A percentile compares a stretch with the other conserved stretches of the same genome.
Evolutionary conservation across 768 basidiomycete species (phyloP).

Genomic region (Boletus insuetus): DNA sequence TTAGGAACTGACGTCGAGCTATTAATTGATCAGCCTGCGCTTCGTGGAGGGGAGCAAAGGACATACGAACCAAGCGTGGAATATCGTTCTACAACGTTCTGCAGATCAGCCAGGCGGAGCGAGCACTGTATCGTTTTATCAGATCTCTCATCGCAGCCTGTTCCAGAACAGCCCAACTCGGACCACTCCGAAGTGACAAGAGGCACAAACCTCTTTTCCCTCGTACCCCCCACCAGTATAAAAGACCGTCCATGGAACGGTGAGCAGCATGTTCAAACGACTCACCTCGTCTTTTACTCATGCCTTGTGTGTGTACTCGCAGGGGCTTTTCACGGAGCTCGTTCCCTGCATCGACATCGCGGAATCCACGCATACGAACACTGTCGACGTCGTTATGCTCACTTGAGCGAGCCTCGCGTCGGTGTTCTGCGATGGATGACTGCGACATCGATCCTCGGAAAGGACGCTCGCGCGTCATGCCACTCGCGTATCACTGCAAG

Average conservation of each 20-base stretch:
- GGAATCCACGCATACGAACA: conserved; percentile 31
- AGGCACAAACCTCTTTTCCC: neutral
- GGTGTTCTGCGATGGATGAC: conserved; percentile 77
- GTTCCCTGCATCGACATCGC: conserved; percentile 35
- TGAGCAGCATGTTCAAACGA: conserved; percentile 10
- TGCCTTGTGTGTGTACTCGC: conserved; percentile 3
- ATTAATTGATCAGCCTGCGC: conserved; percentile 9
- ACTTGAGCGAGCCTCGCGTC: conserved; percentile 23
- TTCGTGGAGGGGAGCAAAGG: neutral
- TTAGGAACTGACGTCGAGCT: conserved; percentile 1
- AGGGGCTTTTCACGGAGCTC: conserved; percentile 10
- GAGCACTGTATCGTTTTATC: neutral
- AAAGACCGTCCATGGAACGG: conserved; percentile 6
- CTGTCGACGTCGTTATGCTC: conserved; percentile 24
- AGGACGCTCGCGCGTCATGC: conserved; percentile 18
- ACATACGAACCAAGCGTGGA: conserved; percentile 15
- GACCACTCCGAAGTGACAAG: conserved; percentile 3
- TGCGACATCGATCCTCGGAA: conserved; percentile 56
- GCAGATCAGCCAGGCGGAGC: neutral
- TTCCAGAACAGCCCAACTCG: neutral
- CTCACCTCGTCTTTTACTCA: conserved; percentile 4
- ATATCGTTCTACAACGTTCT: neutral
- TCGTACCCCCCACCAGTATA: conserved; percentile 9
- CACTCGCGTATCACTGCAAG: conserved; percentile 9
- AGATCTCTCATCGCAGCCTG: conserved; percentile 6